Conservation (phyloP, 208 protist species). For the Leishmania turanica region DNA sequence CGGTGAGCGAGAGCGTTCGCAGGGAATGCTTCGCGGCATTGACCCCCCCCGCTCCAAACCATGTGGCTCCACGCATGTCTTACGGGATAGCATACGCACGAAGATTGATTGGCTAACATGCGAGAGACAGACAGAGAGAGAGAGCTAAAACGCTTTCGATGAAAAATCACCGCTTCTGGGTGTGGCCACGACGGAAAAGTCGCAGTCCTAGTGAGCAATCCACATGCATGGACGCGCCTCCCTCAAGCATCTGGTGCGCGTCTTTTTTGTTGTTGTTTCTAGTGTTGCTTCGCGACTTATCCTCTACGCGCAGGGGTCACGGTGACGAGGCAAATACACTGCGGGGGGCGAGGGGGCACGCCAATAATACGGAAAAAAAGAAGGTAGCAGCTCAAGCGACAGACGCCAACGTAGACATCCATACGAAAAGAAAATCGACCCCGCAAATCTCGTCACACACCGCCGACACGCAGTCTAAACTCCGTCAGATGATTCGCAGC, state of each 20-base stretch:
- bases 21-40: neutral
- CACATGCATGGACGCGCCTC: neutral
- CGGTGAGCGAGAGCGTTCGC: neutral
- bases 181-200: neutral
- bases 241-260: neutral
- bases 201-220: neutral
- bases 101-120: neutral
- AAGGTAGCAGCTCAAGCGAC: neutral
- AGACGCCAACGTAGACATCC: neutral
- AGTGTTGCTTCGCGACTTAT: neutral
- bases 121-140: constrained; percentile 8
- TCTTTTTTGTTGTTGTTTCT: neutral
- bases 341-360: neutral
- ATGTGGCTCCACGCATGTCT: neutral
- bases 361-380: neutral
- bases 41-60: neutral
- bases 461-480: neutral
- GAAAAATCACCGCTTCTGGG: neutral
- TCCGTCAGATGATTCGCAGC: neutral
- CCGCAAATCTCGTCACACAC: neutral
- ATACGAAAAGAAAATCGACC: neutral
- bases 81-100: neutral
- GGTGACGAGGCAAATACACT: neutral
- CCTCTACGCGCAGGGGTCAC: neutral
- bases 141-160: neutral